Evolutionary conservation across 2,329 filamentous ascomycete species (phyloP), one percentile per base, ranked within the genome.

Genomic region (Bipolaris victoriae): DNA sequence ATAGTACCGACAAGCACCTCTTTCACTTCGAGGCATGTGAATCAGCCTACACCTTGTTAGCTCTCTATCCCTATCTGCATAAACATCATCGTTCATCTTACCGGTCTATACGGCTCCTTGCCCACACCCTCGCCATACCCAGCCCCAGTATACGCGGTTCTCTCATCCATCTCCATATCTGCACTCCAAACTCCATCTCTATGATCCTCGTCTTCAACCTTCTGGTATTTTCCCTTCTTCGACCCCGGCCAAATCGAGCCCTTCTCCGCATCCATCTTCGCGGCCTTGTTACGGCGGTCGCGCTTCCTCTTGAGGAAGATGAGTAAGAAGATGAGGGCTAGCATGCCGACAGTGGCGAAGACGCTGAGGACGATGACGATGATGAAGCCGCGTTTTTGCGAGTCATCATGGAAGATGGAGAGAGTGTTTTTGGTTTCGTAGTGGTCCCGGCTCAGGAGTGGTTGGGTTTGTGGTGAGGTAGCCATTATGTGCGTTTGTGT

Each of bases 151-250:
- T 45, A 45, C 20, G 35, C 31, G 24, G 40, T 35, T 11, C 53
- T 37, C 11, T 56, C 53, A 41, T 56, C 53, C 48, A 56, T 47
- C 26, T 56, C 46, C 33, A 49, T 39, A 2, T 49, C 53, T 1
- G 49, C 53, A 46, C 48, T 56, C 53, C 53, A 56, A 9, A 52
- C 35, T 2, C 40, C 53, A 26, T 49, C 48, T n/a, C 37, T 49
- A 29, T 26, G 24, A 26, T 56, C 48, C 7, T 56, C 48, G 3
- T 56, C 53, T 1, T 56, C 53, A 5, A 56, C 15, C 26, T 52
- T 56, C 4, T 50, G 35, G 18, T 56, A 56, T 35, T n/a, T 2
- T 7, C 53, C 41, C 41, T 55, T 44, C 11, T 18, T 39, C n/a
- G 40, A 15, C 3, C 53, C 48, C 3, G 53, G 48, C 40, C 44